Conservation (phyloP, 2,329 filamentous ascomycete genomes). For the Aspergillus alliaceus region DNA sequence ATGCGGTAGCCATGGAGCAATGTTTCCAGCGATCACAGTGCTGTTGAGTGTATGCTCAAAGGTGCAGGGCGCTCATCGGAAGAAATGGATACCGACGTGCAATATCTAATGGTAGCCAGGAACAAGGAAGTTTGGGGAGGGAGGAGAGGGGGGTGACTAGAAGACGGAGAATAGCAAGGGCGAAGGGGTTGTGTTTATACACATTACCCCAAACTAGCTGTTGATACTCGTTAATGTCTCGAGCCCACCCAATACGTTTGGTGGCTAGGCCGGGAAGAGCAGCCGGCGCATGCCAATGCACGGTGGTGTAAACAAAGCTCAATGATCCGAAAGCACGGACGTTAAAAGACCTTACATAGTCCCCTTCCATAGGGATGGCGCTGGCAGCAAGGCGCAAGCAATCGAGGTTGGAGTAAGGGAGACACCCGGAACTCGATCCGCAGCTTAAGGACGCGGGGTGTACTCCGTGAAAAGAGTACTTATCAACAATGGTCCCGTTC, state of each 20-base stretch:
- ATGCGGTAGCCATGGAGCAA: conserved; percentile 41
- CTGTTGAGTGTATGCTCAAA: conserved; percentile 6
- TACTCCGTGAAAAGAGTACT: background rate
- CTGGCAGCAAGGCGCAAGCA: conserved; percentile 26
- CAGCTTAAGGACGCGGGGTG: conserved; percentile 5
- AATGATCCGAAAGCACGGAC: conserved; percentile 32
- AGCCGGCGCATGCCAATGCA: conserved; percentile 39
- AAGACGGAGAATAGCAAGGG: conserved; percentile 21
- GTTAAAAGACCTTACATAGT: conserved; percentile 37
- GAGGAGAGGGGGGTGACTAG: conserved; percentile 2
- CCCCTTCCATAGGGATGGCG: conserved; percentile 36
- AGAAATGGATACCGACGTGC: conserved; percentile 9
- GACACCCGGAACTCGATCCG: conserved; percentile 18
- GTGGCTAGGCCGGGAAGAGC: conserved; percentile 32
- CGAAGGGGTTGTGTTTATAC: conserved; percentile 39
- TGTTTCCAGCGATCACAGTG: conserved; percentile 17
- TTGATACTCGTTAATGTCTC: conserved; percentile 2
- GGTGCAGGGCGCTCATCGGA: conserved; percentile 12
- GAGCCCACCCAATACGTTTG: conserved; percentile 15
- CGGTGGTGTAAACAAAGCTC: conserved; percentile 38
- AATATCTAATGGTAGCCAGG: conserved; percentile 10
- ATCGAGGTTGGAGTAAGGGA: conserved; percentile 34
- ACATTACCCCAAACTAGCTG: conserved; percentile 26
- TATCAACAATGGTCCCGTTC: background rate
- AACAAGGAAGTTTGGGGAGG: conserved; percentile 7